phyloP scores from a whole-genome alignment of 768 basidiomycete species.

The Dendrothele bispora region DNA sequence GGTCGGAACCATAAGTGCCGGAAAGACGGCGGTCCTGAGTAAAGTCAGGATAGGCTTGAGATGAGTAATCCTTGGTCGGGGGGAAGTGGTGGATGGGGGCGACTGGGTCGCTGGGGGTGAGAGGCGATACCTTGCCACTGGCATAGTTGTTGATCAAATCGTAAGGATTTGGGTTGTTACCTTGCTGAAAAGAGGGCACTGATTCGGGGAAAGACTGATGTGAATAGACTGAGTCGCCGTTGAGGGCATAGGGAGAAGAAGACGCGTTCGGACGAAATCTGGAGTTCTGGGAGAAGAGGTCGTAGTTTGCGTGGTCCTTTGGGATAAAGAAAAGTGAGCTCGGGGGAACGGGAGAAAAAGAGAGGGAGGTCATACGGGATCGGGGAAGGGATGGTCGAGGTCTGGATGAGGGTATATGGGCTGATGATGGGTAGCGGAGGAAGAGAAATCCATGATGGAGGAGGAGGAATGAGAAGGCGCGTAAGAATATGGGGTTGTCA shows the following conservation, averaged over 20 bases:
- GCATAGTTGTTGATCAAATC: constrained; percentile 66
- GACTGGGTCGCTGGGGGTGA: constrained; percentile 68
- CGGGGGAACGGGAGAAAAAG: background rate
- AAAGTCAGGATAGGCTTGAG: constrained; percentile 56
- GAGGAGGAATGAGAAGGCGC: constrained; percentile 34
- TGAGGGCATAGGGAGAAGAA: constrained; percentile 61
- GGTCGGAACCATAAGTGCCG: constrained; percentile 55
- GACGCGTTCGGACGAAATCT: constrained; percentile 50
- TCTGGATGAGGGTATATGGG: constrained; percentile 53
- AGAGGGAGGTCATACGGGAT: constrained; percentile 37
- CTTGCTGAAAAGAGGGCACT: constrained; percentile 54
- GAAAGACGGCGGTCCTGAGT: constrained; percentile 60
- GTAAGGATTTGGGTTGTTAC: constrained; percentile 56
- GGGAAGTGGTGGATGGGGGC: constrained; percentile 56
- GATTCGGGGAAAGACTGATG: constrained; percentile 61
- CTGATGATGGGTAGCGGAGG: constrained; percentile 38
- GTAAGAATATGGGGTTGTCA: constrained; percentile 21
- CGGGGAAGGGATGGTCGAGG: constrained; percentile 55
- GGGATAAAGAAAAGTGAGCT: constrained; percentile 5
- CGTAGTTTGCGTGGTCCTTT: constrained; percentile 63
- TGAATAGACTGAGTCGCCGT: constrained; percentile 57
- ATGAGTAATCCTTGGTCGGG: constrained; percentile 57
- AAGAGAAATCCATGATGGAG: constrained; percentile 55
- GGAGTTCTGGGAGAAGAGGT: constrained; percentile 57
- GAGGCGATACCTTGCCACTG: constrained; percentile 75